Base-by-base conservation (phyloP, 2,329 filamentous ascomycete species). In the Zymoseptoria brevis region DNA sequence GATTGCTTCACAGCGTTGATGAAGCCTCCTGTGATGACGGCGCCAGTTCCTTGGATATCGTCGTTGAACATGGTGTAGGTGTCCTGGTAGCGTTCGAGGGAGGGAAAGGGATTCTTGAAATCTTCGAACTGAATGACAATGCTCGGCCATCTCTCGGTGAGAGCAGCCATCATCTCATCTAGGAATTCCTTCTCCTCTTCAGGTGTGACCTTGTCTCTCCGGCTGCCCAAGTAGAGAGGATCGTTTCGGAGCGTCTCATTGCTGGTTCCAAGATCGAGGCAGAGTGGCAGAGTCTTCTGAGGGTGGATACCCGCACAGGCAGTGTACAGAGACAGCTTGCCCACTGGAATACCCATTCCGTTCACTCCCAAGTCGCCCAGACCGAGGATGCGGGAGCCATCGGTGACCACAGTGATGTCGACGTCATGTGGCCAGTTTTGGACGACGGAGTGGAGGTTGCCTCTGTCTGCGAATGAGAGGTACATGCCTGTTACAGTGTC, bases 41-140 rank as follows among this genome's bases (percentile, higher is more conserved):
- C 91, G 68, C 94, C 94, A 68, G 94, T 97, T 66, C 93, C 93
- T 80, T 97, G 93, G 72, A 99, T 94, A 73, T 99, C 93, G 72
- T 97, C 94, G 75, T 97, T 97, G 84, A 99, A 99, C 82, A 90
- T 95, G 75, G 89, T 92, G 81, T 96, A 93, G 65, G 81, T 83
- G 73, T 92, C 81, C 68, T 90, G 88, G 78, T 97, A 97, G 61
- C 90, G 85, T 73, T 94, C 88, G 49, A 97, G 83, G 70, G 95
- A 93, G 63, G 89, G 88, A 83, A 97, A 99, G 53, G 94, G 93
- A 71, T 93, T 96, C 80, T 97, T 96, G 76, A 96, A 97, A 73
- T 97, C 94, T 62, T 97, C 93, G 69, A 96, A 97, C 74, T 97
- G 94, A 63, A 97, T 89, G 65, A 87, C 84, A 67, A 87, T 86